Conservation (phyloP, 306 rosid genomes). For the Rosa multiflora region DNA sequence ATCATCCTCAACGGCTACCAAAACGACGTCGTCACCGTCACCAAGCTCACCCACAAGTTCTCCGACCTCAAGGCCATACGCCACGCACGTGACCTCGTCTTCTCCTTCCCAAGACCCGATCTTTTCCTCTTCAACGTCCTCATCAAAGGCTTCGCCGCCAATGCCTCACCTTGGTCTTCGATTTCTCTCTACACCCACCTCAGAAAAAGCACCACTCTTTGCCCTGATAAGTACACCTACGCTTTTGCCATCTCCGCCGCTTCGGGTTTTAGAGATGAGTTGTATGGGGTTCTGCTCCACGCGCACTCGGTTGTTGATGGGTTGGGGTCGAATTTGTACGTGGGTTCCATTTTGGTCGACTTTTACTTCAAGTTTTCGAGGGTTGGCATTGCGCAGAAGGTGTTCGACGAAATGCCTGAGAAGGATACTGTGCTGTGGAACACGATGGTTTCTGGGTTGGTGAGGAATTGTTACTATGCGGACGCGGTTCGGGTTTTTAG, state of each 20-base stretch:
- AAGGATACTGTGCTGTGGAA: slow-evolving; percentile 79
- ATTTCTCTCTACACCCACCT: slow-evolving; percentile 57
- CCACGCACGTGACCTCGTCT: slow-evolving; percentile 61
- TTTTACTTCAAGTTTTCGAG: slow-evolving; percentile 57
- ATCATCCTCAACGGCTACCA: slow-evolving; percentile 61
- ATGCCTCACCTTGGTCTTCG: slow-evolving; percentile 49
- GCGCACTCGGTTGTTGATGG: slow-evolving; percentile 73
- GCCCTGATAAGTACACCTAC: slow-evolving; percentile 69
- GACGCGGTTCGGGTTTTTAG: slow-evolving; percentile 46
- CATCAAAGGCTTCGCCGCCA: slow-evolving; percentile 60
- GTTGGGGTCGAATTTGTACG: slow-evolving; percentile 47
- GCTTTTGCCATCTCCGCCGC: slow-evolving; percentile 64
- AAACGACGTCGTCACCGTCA: slow-evolving; percentile 64
- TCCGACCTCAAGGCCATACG: slow-evolving; percentile 65
- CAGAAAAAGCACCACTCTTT: slow-evolving; percentile 46
- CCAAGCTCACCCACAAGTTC: slow-evolving; percentile 83
- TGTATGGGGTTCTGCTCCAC: slow-evolving; percentile 51
- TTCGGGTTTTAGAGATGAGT: slow-evolving; percentile 18
- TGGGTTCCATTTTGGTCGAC: slow-evolving; percentile 68
- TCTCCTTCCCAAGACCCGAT: slow-evolving; percentile 67
- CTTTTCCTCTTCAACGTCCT: slow-evolving; percentile 84
- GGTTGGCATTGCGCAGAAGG: slow-evolving; percentile 60
- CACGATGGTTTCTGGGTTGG: slow-evolving; percentile 74
- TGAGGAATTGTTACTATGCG: slow-evolving; percentile 50
- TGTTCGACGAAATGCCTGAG: slow-evolving; percentile 70